Conservation (phyloP, 495 filamentous ascomycete species). For the Aspergillus carlsbadensis region DNA sequence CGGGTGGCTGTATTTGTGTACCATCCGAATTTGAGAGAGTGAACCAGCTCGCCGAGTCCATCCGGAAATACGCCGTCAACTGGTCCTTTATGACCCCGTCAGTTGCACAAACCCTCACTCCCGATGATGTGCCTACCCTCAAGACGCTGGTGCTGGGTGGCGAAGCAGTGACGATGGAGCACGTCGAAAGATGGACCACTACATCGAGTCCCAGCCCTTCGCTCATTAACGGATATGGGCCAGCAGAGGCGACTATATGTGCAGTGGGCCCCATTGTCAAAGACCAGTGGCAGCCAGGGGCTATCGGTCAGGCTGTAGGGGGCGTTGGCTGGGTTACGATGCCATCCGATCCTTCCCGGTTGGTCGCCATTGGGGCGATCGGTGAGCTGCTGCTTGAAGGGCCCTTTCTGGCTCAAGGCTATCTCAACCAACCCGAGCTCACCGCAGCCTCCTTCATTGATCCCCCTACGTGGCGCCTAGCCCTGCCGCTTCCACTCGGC, state of each 20-base stretch:
- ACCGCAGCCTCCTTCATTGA: constrained; percentile 36
- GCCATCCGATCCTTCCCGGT: constrained; percentile 21
- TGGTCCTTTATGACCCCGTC: constrained; percentile 28
- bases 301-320: background rate
- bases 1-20: constrained; percentile 39
- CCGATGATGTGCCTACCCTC: constrained; percentile 19
- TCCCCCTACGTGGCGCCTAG: constrained; percentile 31
- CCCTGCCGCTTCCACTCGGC: constrained; percentile 18
- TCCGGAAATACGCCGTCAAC: constrained; percentile 21
- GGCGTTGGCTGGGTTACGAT: background rate
- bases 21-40: constrained; percentile 32
- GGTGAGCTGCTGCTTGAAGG: constrained; percentile 51
- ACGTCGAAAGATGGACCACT: constrained; percentile 10
- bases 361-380: constrained; percentile 40
- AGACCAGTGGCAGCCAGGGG: background rate
- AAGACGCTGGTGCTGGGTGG: constrained; percentile 24
- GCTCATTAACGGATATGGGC: constrained; percentile 12
- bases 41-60: constrained; percentile 23
- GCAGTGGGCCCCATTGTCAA: background rate
- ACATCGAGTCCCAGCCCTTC: constrained; percentile 15
- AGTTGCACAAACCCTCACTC: constrained; percentile 20
- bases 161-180: constrained; percentile 22
- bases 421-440: constrained; percentile 35
- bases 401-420: constrained; percentile 37
- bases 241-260: constrained; percentile 5